Evolutionary conservation across 2,329 filamentous ascomycete species (phyloP).

Genomic region (Trichoderma simmonsii): DNA sequence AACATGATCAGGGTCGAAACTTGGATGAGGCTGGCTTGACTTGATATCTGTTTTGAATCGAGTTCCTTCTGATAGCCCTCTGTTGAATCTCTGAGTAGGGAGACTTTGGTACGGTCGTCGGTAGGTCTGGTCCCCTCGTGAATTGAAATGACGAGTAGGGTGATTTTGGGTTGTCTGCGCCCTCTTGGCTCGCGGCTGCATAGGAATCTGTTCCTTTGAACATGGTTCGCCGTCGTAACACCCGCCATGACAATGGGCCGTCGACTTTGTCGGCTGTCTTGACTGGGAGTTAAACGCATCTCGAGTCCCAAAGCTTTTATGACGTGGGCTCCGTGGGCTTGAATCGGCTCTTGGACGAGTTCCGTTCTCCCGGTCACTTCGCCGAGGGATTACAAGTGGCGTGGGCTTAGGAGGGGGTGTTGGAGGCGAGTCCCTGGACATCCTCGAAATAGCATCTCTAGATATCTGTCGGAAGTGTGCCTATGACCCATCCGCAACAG

Average conservation of each 20-base stretch:
- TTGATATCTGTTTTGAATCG: not conserved
- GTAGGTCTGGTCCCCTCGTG: not conserved
- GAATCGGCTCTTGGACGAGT: slow-evolving; percentile 11
- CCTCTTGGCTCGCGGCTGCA: not conserved
- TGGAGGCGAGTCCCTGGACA: slow-evolving; percentile 2
- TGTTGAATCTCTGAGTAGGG: not conserved
- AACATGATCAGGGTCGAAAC: slow-evolving; percentile 24
- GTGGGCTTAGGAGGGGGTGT: slow-evolving; percentile 16
- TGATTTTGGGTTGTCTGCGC: not conserved
- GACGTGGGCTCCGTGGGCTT: slow-evolving; percentile 6
- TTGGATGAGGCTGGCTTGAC: not conserved
- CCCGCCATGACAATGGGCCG: slow-evolving; percentile 9
- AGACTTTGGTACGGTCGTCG: slow-evolving; percentile 9
- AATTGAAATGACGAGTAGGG: not conserved
- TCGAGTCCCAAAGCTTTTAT: not conserved
- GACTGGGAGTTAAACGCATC: not conserved
- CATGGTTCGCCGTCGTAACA: slow-evolving; percentile 16
- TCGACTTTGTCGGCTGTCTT: not conserved
- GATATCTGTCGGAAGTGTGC: slow-evolving; percentile 24
- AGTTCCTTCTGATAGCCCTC: not conserved
- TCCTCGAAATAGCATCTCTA: not conserved
- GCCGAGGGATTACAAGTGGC: slow-evolving; percentile 6
- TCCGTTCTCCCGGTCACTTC: not conserved
- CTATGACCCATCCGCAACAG: slow-evolving; percentile 26
- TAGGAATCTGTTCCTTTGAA: slow-evolving; percentile 1